These are phyloP conservation scores for Volutella citrinella DNA, from an alignment of 2,329 filamentous ascomycete species.

Conservation along the genomic window DNA sequence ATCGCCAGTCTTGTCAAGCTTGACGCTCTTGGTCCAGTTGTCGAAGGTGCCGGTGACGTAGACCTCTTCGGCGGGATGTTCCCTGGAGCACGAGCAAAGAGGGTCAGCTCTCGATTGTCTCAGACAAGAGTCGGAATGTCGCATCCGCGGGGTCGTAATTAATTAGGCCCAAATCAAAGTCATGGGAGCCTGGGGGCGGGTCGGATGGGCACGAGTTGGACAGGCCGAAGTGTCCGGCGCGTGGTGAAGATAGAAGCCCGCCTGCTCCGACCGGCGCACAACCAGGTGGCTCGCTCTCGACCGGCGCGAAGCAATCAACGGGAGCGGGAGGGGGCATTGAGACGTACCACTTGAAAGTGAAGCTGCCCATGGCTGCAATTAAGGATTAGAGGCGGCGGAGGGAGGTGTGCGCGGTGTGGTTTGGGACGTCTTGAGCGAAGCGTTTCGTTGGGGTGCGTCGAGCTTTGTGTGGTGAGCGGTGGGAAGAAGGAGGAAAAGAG, in stretches of 20 bases:
- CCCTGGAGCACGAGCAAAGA: slow-evolving; percentile 53
- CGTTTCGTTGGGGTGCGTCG: slow-evolving; percentile 6
- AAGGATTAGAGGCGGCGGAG: slow-evolving; percentile 13
- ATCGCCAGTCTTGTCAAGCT: slow-evolving; percentile 72
- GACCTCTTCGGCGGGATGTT: slow-evolving; percentile 79
- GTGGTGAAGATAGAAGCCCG: too few species aligned
- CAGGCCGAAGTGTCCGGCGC: too few species aligned
- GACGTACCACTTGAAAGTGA: slow-evolving; percentile 68
- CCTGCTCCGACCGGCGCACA: too few species aligned
- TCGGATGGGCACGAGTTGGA: too few species aligned
- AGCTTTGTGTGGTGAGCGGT: slow-evolving; percentile 5
- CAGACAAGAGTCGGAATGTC: slow-evolving; percentile 14
- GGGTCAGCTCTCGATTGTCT: slow-evolving; percentile 23
- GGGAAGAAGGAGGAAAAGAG: slow-evolving; percentile 12
- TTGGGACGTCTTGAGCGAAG: slow-evolving; percentile 10
- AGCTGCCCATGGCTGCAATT: slow-evolving; percentile 57
- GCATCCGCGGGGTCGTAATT: slow-evolving; percentile 9
- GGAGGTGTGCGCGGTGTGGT: slow-evolving; percentile 11
- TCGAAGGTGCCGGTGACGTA: slow-evolving; percentile 96
- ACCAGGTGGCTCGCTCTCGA: too few species aligned
- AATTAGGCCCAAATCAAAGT: too few species aligned
- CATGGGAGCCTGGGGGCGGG: too few species aligned
- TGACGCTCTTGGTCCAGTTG: slow-evolving; percentile 83
- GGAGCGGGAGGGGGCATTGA: slow-evolving; percentile 15
- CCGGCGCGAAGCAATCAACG: too few species aligned